Evolutionary conservation across 2,329 filamentous ascomycete species (phyloP).

Genomic region (Aspergillus nomiae): DNA sequence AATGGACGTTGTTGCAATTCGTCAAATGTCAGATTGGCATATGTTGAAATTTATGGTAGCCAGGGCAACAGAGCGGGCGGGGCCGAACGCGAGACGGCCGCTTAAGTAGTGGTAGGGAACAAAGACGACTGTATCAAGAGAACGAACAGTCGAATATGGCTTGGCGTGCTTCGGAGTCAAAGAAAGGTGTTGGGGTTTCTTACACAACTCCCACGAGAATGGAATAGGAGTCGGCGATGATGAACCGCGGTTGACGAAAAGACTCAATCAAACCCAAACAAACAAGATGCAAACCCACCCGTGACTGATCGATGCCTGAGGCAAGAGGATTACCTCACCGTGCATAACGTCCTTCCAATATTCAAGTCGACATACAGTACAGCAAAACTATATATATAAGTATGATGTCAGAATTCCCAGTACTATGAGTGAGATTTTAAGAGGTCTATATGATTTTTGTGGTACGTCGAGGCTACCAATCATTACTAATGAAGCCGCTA

Average conservation of each 20-base stretch:
- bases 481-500: background rate
- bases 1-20: conserved; percentile 11
- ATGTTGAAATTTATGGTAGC: conserved; percentile 32
- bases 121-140: background rate
- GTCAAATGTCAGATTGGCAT: conserved; percentile 14
- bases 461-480: background rate
- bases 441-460: background rate
- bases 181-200: background rate
- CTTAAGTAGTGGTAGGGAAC: background rate
- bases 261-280: background rate
- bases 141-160: background rate
- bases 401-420: background rate
- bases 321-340: background rate
- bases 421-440: background rate
- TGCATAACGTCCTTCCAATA: too few relatives aligned
- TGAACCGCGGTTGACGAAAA: background rate
- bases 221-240: background rate
- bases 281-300: background rate
- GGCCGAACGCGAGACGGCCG: conserved; percentile 9
- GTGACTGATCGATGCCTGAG: background rate
- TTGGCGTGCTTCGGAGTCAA: background rate
- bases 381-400: too few relatives aligned
- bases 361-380: too few relatives aligned
- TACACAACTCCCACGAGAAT: background rate
- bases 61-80: conserved; percentile 40